Evolutionary conservation across 2,329 filamentous ascomycete genomes (phyloP), one percentile per base, ranked within the genome.

Genomic region (Neospermospora avenae): DNA sequence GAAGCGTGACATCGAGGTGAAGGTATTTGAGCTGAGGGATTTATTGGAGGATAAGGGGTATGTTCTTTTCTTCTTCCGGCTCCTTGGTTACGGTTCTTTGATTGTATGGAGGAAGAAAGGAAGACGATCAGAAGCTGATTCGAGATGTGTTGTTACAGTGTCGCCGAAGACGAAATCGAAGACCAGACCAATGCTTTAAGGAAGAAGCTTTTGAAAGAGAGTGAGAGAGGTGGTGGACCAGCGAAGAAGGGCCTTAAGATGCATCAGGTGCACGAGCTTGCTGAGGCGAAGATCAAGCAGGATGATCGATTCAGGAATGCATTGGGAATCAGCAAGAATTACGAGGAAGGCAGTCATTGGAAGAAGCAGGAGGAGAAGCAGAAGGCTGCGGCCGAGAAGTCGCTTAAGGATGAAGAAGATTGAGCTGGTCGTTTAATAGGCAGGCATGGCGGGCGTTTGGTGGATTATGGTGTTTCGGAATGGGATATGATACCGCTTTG

Each of bases 231-330:
- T 67, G 35, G 73, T 64, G 24, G 75, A 71, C 55, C 60, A n/a
- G 73, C 76, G 58, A 77, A 73, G 57, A 83, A 79, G 67, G 82
- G 84, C 10, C 81, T 98, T 65, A 99, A 98, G 77, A 82, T 87
- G 66, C 92, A 98, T 76, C 91, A 98, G 76, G 92, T 98, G 20
- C 95, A 99, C 78, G 95, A 98, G 77, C 82, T 96, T 74, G 95
- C 95, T 18, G 90, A 95, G 70, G 95, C 93, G 62, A 99, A 99
- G 82, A 93, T 96, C 68, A 89, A 91, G 74, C 95, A 99, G 81
- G 96, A 89, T 75, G 93, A 98, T 77, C 84, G 90, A 69, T 78
- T 99, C 73, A 80, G 93, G 65, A 90, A 82, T 75, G 95, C 95
- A 7, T 80, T 99, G 67, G 93, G 92, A 53, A 96, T 98, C 70